phyloP scores from a whole-genome alignment of 495 filamentous ascomycete species.

The Penicillium subrubescens region DNA sequence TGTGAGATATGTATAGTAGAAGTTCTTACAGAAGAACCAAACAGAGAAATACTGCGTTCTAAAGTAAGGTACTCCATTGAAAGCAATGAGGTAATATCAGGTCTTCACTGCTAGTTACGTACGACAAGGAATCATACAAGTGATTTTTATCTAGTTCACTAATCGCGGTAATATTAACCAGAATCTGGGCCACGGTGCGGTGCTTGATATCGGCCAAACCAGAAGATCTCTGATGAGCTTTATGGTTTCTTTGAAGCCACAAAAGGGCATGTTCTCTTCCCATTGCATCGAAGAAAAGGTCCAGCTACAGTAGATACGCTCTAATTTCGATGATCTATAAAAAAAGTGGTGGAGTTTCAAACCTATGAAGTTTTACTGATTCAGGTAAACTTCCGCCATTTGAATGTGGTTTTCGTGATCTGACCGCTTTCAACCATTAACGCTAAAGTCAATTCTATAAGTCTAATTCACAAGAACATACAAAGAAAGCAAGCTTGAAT shows the following conservation, averaged over 20 bases:
- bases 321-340: too few species aligned
- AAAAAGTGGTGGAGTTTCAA: too few species aligned
- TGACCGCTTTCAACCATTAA: background rate
- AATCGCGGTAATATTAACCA: background rate
- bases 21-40: background rate
- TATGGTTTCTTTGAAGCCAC: too few species aligned
- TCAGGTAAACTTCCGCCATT: too few species aligned
- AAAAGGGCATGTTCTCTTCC: too few species aligned
- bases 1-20: background rate
- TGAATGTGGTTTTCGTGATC: too few species aligned
- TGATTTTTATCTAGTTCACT: slow-evolving; percentile 11
- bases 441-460: background rate
- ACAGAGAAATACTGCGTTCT: background rate
- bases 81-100: slow-evolving; percentile 25
- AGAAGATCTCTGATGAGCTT: too few species aligned
- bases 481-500: background rate
- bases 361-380: too few species aligned
- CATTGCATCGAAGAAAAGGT: too few species aligned
- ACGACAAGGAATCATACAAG: slow-evolving; percentile 10
- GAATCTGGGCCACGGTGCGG: too few species aligned
- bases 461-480: background rate
- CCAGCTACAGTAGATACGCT: too few species aligned
- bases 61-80: slow-evolving; percentile 46
- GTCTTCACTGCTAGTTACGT: slow-evolving; percentile 9
- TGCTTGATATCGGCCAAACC: too few species aligned